phyloP scores from a whole-genome alignment of 2,329 filamentous ascomycete genomes.

The Penicillium sp. region DNA sequence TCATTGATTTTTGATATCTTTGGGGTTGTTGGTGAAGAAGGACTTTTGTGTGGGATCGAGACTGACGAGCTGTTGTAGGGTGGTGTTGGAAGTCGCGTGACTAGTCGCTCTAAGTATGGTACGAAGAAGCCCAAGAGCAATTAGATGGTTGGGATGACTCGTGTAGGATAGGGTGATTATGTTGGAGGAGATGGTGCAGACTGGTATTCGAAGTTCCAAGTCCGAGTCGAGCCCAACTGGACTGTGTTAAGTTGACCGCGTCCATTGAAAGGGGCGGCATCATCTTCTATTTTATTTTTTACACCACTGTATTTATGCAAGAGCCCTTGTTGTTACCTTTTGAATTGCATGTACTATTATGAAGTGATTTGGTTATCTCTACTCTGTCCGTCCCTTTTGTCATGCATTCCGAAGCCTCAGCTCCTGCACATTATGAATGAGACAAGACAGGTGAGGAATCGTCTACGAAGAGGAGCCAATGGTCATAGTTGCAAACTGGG shows the following conservation, averaged over 20 bases:
- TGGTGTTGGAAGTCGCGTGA: slow-evolving; percentile 82
- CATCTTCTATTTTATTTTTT: slow-evolving; percentile 1
- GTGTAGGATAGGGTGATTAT: background rate
- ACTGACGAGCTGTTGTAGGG: slow-evolving; percentile 61
- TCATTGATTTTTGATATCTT: slow-evolving; percentile 27
- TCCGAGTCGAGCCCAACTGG: background rate
- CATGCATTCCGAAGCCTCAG: background rate
- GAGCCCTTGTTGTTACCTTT: slow-evolving; percentile 16
- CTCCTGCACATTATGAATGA: background rate
- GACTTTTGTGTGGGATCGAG: background rate
- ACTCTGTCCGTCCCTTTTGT: background rate
- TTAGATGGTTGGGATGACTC: slow-evolving; percentile 28
- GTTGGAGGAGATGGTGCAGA: background rate
- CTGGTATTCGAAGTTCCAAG: background rate
- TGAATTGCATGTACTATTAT: slow-evolving; percentile 26
- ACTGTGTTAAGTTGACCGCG: background rate
- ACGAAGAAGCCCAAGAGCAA: slow-evolving; percentile 97
- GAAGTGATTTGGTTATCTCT: slow-evolving; percentile 9
- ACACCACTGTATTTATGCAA: slow-evolving; percentile 17
- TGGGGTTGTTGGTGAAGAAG: background rate
- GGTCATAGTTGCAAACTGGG: background rate
- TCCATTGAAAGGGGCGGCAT: background rate
- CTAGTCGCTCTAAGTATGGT: slow-evolving; percentile 92
- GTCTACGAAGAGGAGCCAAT: background rate
- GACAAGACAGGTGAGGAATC: background rate